Conservation (phyloP, 1,284 basidiomycete genomes). For the Ceratobasidium sp. region DNA sequence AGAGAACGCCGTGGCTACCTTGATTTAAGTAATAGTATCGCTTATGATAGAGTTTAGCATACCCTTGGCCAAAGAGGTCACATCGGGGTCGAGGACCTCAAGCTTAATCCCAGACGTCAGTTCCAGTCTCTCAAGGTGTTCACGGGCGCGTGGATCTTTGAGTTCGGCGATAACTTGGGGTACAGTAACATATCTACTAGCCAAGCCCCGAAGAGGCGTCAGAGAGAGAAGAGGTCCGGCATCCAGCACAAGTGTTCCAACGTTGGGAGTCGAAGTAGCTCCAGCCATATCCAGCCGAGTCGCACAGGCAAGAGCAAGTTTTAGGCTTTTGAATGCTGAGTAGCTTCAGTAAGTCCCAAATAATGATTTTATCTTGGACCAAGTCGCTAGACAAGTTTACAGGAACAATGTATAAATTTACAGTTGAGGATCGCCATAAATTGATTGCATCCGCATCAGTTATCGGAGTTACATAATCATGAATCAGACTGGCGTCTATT, state of each 20-base stretch:
- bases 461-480: not conserved
- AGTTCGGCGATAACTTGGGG: conserved; percentile 88
- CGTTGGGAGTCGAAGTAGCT: conserved; percentile 45
- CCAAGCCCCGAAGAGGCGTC: conserved; percentile 81
- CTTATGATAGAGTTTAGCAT: conserved; percentile 46
- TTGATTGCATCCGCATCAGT: conserved; percentile 38
- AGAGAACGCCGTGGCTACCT: conserved; percentile 82
- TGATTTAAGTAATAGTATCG: conserved; percentile 16
- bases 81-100: conserved; percentile 72
- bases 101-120: conserved; percentile 77
- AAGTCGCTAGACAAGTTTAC: not conserved
- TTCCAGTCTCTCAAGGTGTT: conserved; percentile 80
- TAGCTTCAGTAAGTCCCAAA: too few relatives aligned
- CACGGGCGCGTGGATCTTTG: conserved; percentile 81
- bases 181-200: conserved; percentile 81
- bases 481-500: too few relatives aligned
- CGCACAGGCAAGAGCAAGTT: too few relatives aligned
- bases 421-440: conserved; percentile 9
- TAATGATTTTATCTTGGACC: not conserved
- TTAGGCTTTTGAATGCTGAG: too few relatives aligned
- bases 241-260: conserved; percentile 86
- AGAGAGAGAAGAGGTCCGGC: conserved; percentile 87
- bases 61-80: conserved; percentile 79
- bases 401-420: conserved; percentile 3
- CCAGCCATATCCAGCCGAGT: not conserved